phyloP scores from a whole-genome alignment of 805 yeast species.

The Ogataea pini region DNA sequence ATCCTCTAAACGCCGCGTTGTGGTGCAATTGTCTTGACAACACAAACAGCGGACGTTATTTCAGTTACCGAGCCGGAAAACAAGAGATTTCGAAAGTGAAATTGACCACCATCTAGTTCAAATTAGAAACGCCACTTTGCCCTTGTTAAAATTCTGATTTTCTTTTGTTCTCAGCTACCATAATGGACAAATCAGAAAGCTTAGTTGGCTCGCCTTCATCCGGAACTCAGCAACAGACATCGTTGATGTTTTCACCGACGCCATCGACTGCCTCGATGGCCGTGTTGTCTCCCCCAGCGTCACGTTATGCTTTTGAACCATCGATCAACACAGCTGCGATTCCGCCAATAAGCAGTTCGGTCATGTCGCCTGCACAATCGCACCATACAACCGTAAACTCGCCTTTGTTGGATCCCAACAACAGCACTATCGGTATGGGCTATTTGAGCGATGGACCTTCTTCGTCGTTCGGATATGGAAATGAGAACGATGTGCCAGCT shows the following conservation, averaged over 20 bases:
- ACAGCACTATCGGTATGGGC: conserved; percentile 14
- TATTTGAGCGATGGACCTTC: conserved; percentile 19
- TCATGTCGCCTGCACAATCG: conserved; percentile 20
- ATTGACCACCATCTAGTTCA: background rate
- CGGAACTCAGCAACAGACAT: conserved; percentile 17
- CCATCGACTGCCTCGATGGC: conserved; percentile 36
- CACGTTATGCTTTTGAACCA: conserved; percentile 37
- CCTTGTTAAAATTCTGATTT: background rate
- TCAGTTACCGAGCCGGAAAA: background rate
- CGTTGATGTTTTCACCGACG: conserved; percentile 25
- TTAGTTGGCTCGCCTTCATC: conserved; percentile 17
- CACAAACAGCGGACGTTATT: conserved; percentile 1
- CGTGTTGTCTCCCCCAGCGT: conserved; percentile 44
- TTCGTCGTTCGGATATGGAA: conserved; percentile 18
- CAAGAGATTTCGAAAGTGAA: background rate
- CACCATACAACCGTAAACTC: conserved; percentile 17
- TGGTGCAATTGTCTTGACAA: conserved; percentile 4
- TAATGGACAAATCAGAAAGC: conserved; percentile 19
- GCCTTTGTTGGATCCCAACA: conserved; percentile 20
- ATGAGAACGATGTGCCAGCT: conserved; percentile 35
- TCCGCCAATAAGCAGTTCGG: conserved; percentile 25
- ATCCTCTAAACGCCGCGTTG: background rate
- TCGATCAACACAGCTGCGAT: conserved; percentile 24
- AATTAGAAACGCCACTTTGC: background rate
- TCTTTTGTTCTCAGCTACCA: background rate